A percentile compares a stretch with the other conserved stretches of the same genome.
Evolutionary conservation across 208 protist species (phyloP).

Genomic region (Acanthamoeba castellanii): DNA sequence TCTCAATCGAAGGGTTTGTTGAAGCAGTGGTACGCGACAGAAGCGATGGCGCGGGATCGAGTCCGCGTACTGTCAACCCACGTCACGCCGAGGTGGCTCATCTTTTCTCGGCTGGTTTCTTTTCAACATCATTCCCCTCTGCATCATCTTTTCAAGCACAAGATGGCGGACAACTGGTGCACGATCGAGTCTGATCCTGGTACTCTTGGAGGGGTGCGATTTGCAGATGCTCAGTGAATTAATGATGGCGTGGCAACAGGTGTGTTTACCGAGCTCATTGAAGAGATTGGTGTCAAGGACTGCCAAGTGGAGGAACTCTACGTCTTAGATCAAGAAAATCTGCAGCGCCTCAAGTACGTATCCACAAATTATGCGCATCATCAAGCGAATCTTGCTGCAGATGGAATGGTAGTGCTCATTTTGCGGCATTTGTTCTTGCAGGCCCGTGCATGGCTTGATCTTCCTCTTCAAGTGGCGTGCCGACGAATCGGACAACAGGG

Average conservation of each 20-base stretch:
- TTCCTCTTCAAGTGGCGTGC: slow-evolving; percentile 96
- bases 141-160: not conserved
- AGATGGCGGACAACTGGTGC: slow-evolving; percentile 58
- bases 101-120: too few species aligned
- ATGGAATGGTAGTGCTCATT: not conserved
- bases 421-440: slow-evolving; percentile 57
- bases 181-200: slow-evolving; percentile 74
- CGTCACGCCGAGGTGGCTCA: too few species aligned
- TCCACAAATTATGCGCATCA: slow-evolving; percentile 17
- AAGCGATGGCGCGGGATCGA: too few species aligned
- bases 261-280: slow-evolving; percentile 98
- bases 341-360: slow-evolving; percentile 81
- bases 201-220: not conserved
- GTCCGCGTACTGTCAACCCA: too few species aligned
- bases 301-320: slow-evolving; percentile 97
- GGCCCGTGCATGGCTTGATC: slow-evolving; percentile 96
- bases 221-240: not conserved
- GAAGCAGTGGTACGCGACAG: too few species aligned
- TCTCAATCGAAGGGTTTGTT: too few species aligned
- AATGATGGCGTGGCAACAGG: slow-evolving; percentile 88
- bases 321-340: slow-evolving; percentile 91
- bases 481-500: slow-evolving; percentile 59
- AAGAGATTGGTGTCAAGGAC: slow-evolving; percentile 95
- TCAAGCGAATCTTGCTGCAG: slow-evolving; percentile 81
- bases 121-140: too few species aligned